A percentile compares a stretch with the other conserved stretches of the same genome.
These are phyloP conservation scores for Botrytis hyacinthi DNA, from an alignment of 2,329 filamentous ascomycete species.

Conservation along the genomic window DNA sequence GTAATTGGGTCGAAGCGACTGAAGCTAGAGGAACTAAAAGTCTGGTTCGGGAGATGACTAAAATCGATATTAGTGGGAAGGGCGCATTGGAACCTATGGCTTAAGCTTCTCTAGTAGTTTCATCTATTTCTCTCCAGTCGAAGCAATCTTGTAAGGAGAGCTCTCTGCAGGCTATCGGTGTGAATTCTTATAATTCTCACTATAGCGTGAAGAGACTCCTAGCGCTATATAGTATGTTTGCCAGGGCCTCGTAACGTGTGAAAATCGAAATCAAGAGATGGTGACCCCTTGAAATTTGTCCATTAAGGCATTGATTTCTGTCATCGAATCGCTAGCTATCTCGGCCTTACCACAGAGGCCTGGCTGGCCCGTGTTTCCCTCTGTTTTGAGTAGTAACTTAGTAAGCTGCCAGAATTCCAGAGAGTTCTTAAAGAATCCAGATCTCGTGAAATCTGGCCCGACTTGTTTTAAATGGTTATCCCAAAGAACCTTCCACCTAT, in stretches of 20 bases:
- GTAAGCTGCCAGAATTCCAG: constrained; percentile 10
- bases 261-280: not conserved
- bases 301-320: not conserved
- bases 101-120: not conserved
- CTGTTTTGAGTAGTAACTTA: not conserved
- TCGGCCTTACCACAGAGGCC: too few relatives aligned
- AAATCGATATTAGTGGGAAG: not conserved
- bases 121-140: not conserved
- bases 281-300: not conserved
- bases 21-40: not conserved
- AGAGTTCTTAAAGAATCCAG: constrained; percentile 9
- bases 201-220: not conserved
- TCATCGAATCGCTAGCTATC: not conserved
- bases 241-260: not conserved
- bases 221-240: not conserved
- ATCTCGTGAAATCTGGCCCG: not conserved
- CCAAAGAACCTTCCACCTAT: constrained; percentile 13
- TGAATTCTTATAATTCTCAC: not conserved
- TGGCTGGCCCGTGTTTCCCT: not conserved
- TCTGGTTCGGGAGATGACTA: not conserved
- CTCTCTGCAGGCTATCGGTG: not conserved
- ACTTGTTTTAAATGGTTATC: not conserved
- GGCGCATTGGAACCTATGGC: not conserved
- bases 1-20: constrained; percentile 36
- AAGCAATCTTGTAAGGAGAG: not conserved